Evolutionary conservation across 768 basidiomycete species (phyloP), one percentile per base, ranked within the genome.

Genomic region (Mrakia gelida): DNA sequence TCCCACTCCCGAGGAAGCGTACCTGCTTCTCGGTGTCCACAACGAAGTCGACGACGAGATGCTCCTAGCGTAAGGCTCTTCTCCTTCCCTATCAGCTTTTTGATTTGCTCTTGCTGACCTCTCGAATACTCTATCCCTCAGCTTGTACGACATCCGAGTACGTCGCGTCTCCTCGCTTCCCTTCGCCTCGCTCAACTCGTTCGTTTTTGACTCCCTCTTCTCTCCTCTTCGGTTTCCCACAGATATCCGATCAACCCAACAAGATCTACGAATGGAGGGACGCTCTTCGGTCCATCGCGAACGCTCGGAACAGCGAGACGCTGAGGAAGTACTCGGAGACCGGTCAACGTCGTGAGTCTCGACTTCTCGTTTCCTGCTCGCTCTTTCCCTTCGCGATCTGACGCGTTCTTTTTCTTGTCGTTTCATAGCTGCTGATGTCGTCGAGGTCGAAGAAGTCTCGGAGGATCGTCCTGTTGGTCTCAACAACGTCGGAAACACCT

Each of bases 401-500:
- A 54, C 30, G 21, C 5, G 13, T 67, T 54, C n/a, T n/a, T 43
- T 30, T 70, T 41, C 54, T 21, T 45, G 70, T 26, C 52, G 88
- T 85, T 3, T 87, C 88, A 65, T 15, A 71, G 63, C 59, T 23
- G 75, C 43, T 9, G 62, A 18, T 28, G 23, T 68, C 9, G 38
- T 72, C 9, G 32, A 78, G 18, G 49, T 38, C 3, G 76, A 71
- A 67, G 63, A 76, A 1, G 79, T 78, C 21, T 79, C 75, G 38
- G 73, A 68, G 18, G 92, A 93, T 79, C 87, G 92, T 82, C 94
- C 94, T 38, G 88, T 93, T 76, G 94, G 94, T 8, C 87, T 95
- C 41, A 92, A 94, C 82, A 94, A 95, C 82, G 87, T 93, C 30
- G 92, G 93, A 71, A 94, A 94, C 81, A 94, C 93, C 0, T 94